phyloP scores from a whole-genome alignment of 2,329 filamentous ascomycete genomes.

The Fusarium sp. region DNA sequence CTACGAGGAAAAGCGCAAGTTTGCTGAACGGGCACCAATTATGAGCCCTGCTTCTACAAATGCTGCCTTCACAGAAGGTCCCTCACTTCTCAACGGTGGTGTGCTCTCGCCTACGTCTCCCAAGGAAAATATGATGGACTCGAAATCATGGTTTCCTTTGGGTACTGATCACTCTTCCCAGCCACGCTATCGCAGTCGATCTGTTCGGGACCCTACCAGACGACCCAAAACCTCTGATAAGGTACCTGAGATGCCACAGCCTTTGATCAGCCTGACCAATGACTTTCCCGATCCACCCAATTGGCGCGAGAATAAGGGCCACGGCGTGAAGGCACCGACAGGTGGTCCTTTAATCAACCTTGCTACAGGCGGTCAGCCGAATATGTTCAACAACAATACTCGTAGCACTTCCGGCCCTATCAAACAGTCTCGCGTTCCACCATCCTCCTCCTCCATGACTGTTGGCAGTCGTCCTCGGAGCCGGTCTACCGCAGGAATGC shows the following conservation, averaged over 20 bases:
- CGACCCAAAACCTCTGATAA: conserved; percentile 42
- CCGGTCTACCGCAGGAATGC: conserved; percentile 39
- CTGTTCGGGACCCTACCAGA: conserved; percentile 28
- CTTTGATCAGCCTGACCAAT: conserved; percentile 71
- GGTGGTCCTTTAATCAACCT: conserved; percentile 58
- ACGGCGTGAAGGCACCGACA: conserved; percentile 53
- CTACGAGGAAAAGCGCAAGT: conserved; percentile 58
- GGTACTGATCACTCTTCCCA: conserved; percentile 49
- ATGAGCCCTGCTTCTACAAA: conserved; percentile 44
- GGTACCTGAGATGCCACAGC: conserved; percentile 57
- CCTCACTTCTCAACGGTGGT: conserved; percentile 62
- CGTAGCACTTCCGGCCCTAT: conserved; percentile 31
- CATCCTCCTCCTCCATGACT: conserved; percentile 27
- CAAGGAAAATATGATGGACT: conserved; percentile 43
- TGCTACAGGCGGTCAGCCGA: conserved; percentile 48
- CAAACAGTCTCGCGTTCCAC: conserved; percentile 25
- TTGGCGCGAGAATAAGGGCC: conserved; percentile 62
- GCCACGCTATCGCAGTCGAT: conserved; percentile 44
- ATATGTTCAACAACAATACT: conserved; percentile 13
- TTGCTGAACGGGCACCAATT: conserved; percentile 39
- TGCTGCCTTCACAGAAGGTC: conserved; percentile 63
- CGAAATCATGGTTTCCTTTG: conserved; percentile 51
- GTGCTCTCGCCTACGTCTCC: conserved; percentile 35
- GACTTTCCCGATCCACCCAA: conserved; percentile 70
- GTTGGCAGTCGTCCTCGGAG: conserved; percentile 38